Percentiles rank a stretch among this genome's conserved stretches.
Evolutionary conservation across 1,139 yeast genomes (phyloP).

Genomic region (Barnettozyma hawaiiensis): DNA sequence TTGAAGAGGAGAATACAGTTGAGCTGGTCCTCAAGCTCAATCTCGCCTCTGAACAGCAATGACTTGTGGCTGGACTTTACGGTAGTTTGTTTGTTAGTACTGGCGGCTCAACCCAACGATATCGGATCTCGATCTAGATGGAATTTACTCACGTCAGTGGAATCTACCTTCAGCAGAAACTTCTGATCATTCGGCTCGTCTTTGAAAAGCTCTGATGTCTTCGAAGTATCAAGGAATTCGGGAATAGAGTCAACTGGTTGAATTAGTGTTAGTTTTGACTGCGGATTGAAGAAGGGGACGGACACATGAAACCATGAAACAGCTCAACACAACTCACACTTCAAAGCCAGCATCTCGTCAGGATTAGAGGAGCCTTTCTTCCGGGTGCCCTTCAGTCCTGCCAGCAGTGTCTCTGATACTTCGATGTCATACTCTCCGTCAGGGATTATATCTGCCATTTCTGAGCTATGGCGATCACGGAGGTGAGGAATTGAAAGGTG

Average conservation of each 20-base stretch:
- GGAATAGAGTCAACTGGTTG: constrained; percentile 14
- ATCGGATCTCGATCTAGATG: too few species aligned
- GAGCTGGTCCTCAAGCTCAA: constrained; percentile 9
- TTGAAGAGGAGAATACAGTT: constrained; percentile 20
- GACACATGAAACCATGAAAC: too few species aligned
- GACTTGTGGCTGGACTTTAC: constrained; percentile 4
- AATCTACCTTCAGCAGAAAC: constrained; percentile 7
- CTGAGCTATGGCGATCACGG: background rate
- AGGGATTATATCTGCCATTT: constrained; percentile 7
- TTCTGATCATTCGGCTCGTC: background rate
- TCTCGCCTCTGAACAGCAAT: constrained; percentile 14
- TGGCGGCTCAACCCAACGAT: background rate
- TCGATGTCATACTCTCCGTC: constrained; percentile 25
- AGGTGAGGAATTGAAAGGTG: background rate
- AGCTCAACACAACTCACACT: constrained; percentile 20
- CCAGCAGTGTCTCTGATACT: constrained; percentile 16
- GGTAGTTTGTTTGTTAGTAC: background rate
- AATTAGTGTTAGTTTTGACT: constrained; percentile 3
- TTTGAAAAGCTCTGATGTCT: constrained; percentile 4
- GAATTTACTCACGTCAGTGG: constrained; percentile 7
- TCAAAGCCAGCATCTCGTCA: constrained; percentile 17
- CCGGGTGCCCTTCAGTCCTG: background rate
- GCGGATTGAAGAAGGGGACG: too few species aligned
- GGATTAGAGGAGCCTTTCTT: constrained; percentile 2
- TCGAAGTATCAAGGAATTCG: constrained; percentile 11